Base-by-base conservation (phyloP, 768 basidiomycete genomes). In the Dentipellis sp. region DNA sequence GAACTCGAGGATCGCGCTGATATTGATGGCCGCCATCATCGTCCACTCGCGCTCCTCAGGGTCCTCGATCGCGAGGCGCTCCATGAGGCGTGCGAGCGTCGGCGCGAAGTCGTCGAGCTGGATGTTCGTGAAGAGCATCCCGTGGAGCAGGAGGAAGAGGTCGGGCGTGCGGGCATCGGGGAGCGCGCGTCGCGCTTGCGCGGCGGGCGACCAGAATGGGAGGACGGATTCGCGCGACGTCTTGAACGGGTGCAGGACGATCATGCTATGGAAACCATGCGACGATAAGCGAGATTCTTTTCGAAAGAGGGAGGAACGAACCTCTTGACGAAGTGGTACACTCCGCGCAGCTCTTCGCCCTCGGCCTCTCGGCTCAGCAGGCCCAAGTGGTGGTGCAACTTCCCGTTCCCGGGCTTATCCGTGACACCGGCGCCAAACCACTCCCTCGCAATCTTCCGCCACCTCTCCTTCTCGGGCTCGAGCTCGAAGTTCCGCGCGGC, bases 271-370 rank as follows among this genome's bases (percentile, higher is more conserved):
- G 22, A 55, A 45, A 54, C 45, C 14, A 21, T 35, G 39, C 58
- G 35, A 61, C 56, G 35, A 29, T 29, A 6, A 56, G 4, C 37
- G n/a, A 16, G 21, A 10, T 21, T 5, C 34, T 46, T 11, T 35
- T n/a, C 46, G 36, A 23, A 40, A 46, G 17, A 16, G 34, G 65
- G 21, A 52, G 7, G 50, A 3, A 68, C 82, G 45, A 23, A 94
- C 94, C 94, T 95, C 72, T 97, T 97, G 8, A 84, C 80, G 61
- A 94, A 97, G 66, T 99, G 97, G 66, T 99, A 97, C 4, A 97
- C 78, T 0, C 85, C 86, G 10, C 88, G 76, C 16, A 93, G 68
- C 59, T 95, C 94, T 62, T 97, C 88, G 2, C 79, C 79, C 59
- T 88, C 86, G 19, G 81, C 82, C 66, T 95, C 93, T 22, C 90